phyloP scores from a whole-genome alignment of 805 yeast species.

The Komagataella pseudopastoris region DNA sequence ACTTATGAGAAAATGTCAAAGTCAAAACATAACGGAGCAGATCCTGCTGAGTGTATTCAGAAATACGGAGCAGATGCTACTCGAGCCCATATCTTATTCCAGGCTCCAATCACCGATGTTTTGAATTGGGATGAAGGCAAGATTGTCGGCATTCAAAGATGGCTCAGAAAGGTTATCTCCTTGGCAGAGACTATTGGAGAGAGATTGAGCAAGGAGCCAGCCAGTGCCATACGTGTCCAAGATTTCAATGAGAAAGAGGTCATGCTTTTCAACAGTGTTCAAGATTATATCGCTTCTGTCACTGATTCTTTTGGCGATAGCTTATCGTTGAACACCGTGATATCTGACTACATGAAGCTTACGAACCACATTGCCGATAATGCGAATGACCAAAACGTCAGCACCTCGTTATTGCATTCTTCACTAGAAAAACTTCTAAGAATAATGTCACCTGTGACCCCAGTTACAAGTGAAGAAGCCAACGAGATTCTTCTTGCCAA shows the following conservation, averaged over 20 bases:
- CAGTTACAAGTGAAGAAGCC: slow-evolving; percentile 72
- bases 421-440: slow-evolving; percentile 40
- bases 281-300: slow-evolving; percentile 30
- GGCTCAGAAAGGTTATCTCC: slow-evolving; percentile 52
- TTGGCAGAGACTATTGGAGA: slow-evolving; percentile 12
- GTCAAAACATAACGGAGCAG: slow-evolving; percentile 89
- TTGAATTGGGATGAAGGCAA: slow-evolving; percentile 85
- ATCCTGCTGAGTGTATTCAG: slow-evolving; percentile 64
- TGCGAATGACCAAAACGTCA: slow-evolving; percentile 20
- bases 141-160: slow-evolving; percentile 78
- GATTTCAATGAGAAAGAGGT: slow-evolving; percentile 29
- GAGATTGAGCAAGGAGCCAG: slow-evolving; percentile 1
- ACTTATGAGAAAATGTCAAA: slow-evolving; percentile 92
- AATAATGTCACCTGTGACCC: slow-evolving; percentile 70
- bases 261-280: slow-evolving; percentile 43
- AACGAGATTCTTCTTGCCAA: slow-evolving; percentile 37
- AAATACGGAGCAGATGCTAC: slow-evolving; percentile 89
- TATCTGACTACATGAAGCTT: slow-evolving; percentile 82
- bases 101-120: slow-evolving; percentile 75
- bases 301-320: slow-evolving; percentile 45
- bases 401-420: slow-evolving; percentile 28
- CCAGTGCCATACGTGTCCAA: neutral
- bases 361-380: slow-evolving; percentile 37
- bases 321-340: slow-evolving; percentile 66
- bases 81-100: slow-evolving; percentile 85